Evolutionary conservation across 371 early-diverging fungal genomes (phyloP), one percentile per base, ranked within the genome.

Genomic region (Apophysomyces sp.): DNA sequence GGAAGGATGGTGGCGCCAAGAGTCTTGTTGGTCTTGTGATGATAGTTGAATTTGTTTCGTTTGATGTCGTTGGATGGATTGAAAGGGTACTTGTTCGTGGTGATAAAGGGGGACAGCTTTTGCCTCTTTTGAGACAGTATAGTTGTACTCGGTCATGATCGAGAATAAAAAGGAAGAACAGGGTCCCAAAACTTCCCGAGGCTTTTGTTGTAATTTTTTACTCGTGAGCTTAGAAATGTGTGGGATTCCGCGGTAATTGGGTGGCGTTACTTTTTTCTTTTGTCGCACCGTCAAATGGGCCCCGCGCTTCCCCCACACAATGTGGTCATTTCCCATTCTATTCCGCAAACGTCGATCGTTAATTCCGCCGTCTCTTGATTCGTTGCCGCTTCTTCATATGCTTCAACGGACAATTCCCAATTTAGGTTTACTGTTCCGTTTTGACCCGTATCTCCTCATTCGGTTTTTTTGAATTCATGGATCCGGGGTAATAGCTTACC

Each of bases 41-140:
- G 63, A 4, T 58, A 62, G 32, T 31, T 40, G 55, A n/a, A n/a
- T n/a, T 60, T 34, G 29, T 44, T 29, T 34, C 13, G 53, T 52
- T 11, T 61, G 53, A 53, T 60, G 58, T 26, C 68, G 58, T 51
- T 59, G 63, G 32, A 67, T 62, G 9, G 72, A 70, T 34, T 60
- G 60, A 52, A 62, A 62, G 12, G 65, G 65, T 0, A 65, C 57
- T 39, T 65, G 65, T 16, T 60, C 60, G 29, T 65, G 65, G 21
- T 65, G 65, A 49, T 65, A 65, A 32, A 65, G 55, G 2, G 60
- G 60, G 15, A 65, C 41, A 3, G 34, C 39, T 36, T 65, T 65
- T 34, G 56, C 34, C 24, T 57, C 57, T 39, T 57, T 55, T 16
- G 56, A 55, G 56, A 39, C 36, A 29, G 57, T 27, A 39, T 57